Evolutionary conservation across 176 grass and related monocot species (phyloP).

Genomic region (Oryza glaberrima): DNA sequence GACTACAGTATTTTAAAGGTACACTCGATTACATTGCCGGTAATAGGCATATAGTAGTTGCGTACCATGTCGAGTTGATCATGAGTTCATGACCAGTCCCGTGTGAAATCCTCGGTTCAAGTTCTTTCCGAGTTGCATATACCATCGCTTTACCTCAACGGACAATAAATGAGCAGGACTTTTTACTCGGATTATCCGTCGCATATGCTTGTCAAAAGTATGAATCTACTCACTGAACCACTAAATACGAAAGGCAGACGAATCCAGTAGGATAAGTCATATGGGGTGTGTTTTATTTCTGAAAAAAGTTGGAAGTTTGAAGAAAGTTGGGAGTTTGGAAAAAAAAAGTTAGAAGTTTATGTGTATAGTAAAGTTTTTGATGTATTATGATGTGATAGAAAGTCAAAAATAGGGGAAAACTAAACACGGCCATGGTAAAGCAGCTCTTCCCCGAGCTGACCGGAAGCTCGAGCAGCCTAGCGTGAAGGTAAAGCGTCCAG

Average conservation of each 20-base stretch:
- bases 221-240: background rate
- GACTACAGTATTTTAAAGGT: background rate
- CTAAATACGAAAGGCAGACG: background rate
- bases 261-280: background rate
- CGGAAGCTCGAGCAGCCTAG: background rate
- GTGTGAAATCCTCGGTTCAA: background rate
- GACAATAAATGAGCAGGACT: background rate
- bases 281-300: no score
- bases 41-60: background rate
- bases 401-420: no score
- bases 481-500: conserved; percentile 9
- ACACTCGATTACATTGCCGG: background rate
- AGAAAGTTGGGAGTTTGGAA: no score
- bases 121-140: background rate
- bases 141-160: background rate
- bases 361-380: no score
- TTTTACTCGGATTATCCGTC: background rate
- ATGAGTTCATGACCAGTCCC: background rate
- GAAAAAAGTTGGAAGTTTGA: no score
- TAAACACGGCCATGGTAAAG: background rate
- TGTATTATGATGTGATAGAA: no score
- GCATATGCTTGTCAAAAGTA: background rate
- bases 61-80: background rate
- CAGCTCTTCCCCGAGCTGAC: background rate
- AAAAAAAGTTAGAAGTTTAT: no score